phyloP scores from a whole-genome alignment of 2,329 filamentous ascomycete genomes.

The Colletotrichum musicola region DNA sequence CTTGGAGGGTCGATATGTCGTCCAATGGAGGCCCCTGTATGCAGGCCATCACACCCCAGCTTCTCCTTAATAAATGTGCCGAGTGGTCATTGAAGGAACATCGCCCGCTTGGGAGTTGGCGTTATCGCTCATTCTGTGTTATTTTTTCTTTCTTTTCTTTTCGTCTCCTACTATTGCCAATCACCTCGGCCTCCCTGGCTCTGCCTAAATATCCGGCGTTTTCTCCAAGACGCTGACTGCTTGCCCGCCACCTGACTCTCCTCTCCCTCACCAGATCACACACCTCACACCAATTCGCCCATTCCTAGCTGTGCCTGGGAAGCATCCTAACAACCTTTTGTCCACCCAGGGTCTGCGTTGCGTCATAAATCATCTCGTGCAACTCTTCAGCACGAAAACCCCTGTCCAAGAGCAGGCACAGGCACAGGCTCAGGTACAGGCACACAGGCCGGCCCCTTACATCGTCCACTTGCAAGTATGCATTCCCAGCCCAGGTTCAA shows the following conservation, averaged over 20 bases:
- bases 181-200: slow-evolving; percentile 33
- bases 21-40: slow-evolving; percentile 35
- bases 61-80: slow-evolving; percentile 42
- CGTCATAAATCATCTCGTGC: slow-evolving; percentile 30
- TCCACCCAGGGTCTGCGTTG: slow-evolving; percentile 19
- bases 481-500: slow-evolving; percentile 32
- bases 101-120: slow-evolving; percentile 25
- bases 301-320: slow-evolving; percentile 7
- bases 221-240: slow-evolving; percentile 20
- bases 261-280: slow-evolving; percentile 26
- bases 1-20: slow-evolving; percentile 14
- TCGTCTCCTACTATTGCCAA: slow-evolving; percentile 33
- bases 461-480: slow-evolving; percentile 24
- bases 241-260: slow-evolving; percentile 24
- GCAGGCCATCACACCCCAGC: slow-evolving; percentile 40
- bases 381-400: slow-evolving; percentile 19
- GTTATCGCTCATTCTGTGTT: slow-evolving; percentile 27
- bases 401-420: slow-evolving; percentile 13
- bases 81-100: slow-evolving; percentile 37
- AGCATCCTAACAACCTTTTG: slow-evolving; percentile 9
- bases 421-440: slow-evolving; percentile 5
- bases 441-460: background rate
- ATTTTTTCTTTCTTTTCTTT: slow-evolving; percentile 16
- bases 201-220: slow-evolving; percentile 39
- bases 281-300: slow-evolving; percentile 13